Base-by-base conservation (phyloP, 2,329 filamentous ascomycete species). In the Grosmannia huntii region DNA sequence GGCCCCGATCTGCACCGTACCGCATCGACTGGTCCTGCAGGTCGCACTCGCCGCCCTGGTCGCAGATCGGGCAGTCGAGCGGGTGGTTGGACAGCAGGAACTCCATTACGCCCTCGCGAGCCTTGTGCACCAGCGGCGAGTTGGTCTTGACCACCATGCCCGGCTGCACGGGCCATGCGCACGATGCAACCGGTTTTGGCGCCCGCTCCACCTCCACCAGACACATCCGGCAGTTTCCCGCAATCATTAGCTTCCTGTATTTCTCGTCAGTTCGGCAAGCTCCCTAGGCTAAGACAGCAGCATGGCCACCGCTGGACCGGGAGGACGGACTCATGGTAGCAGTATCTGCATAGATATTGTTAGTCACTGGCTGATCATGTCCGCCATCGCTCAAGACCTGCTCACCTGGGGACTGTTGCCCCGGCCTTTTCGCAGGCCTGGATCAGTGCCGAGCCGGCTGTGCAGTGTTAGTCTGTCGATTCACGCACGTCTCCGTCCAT, bases 141-240 rank as follows among this genome's bases (percentile, higher is more conserved):
- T 96, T 90, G 63, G 94, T 99, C 83, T 97, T 96, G 68, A 99
- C 94, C 56, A 96, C 90, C 94, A 99, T 99, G 62, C 94, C 94
- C 58, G 94, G 89, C 73, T 96, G 91, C 65, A 97, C 94, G 56
- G 94, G 94, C 94, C 94, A 99, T 66, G 94, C 94, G 75, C 94
- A 99, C 62, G 94, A 99, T 67, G 94, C 94, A 59, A 97, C 91
- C 61, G 94, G 94, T 77, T 99, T 99, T 60, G 94, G 94, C 61
- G 90, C 89, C 74, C 85, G 84, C 77, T 97, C 94, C 65, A 99
- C 94, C 79, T 99, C 94, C 69, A 99, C 94, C 69, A 99, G 78
- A 76, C 94, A 99, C 94, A 99, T 99, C 78, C 94, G 90, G 75
- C 94, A 99, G 76, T 97, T 99, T 75, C 94, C 94, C 69, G 94